A percentile compares a stretch with the other conserved stretches of the same genome.
These are phyloP conservation scores for Alloascoidea africana DNA, from an alignment of 805 yeast species.

Conservation along the genomic window DNA sequence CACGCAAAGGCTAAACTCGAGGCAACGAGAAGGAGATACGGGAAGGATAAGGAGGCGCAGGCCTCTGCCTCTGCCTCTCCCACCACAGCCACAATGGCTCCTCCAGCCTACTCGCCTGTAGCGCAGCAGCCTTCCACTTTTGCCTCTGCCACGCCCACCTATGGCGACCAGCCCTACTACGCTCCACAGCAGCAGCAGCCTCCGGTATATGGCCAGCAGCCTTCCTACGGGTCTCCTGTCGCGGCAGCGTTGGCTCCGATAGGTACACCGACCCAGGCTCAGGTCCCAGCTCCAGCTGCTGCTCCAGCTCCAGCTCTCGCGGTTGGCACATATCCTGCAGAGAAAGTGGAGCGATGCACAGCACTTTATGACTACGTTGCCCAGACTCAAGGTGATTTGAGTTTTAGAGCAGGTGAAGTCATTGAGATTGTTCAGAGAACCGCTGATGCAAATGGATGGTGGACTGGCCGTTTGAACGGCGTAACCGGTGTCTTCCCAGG, in stretches of 20 bases:
- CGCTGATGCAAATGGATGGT: conserved; percentile 86
- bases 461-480: conserved; percentile 86
- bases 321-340: conserved; percentile 13
- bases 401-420: conserved; percentile 76
- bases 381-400: conserved; percentile 84
- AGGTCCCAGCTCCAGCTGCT: conserved; percentile 7
- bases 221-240: too few relatives aligned
- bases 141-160: conserved; percentile 8
- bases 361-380: conserved; percentile 73
- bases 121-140: conserved; percentile 17
- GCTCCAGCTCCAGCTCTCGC: conserved; percentile 11
- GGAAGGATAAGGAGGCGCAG: conserved; percentile 16
- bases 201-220: conserved; percentile 8
- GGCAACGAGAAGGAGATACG: conserved; percentile 59
- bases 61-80: conserved; percentile 20
- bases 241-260: too few relatives aligned
- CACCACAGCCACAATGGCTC: conserved; percentile 11
- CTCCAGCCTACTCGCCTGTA: too few relatives aligned
- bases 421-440: conserved; percentile 77
- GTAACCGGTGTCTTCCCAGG: conserved; percentile 91
- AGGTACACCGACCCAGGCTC: too few relatives aligned
- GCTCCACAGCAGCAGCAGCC: conserved; percentile 5
- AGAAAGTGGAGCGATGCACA: conserved; percentile 30
- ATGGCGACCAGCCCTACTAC: conserved; percentile 7
- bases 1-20: conserved; percentile 78